A percentile compares a stretch with the other conserved stretches of the same genome.
These are phyloP conservation scores for Salvia splendens DNA, from an alignment of 257 asterid species.

Conservation along the genomic window DNA sequence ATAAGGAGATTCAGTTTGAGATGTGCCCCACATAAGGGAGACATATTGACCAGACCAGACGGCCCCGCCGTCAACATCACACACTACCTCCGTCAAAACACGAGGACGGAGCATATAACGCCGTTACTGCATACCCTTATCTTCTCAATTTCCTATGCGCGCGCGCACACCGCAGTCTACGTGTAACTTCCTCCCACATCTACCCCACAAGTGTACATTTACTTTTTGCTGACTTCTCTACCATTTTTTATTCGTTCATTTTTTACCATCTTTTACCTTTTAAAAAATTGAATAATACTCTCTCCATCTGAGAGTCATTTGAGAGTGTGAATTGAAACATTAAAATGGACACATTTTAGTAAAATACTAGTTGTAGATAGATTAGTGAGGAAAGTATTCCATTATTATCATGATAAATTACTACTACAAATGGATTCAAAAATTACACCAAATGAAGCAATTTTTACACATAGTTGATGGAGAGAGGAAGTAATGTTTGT, in stretches of 20 bases:
- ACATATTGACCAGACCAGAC: conserved; percentile 47
- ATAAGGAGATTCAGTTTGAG: conserved; percentile 34
- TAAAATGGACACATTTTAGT: too few species aligned
- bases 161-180: conserved; percentile 3
- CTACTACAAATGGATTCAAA: too few species aligned
- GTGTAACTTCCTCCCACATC: conserved; percentile 15
- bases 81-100: conserved; percentile 28
- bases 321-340: too few species aligned
- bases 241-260: background rate
- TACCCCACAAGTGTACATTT: conserved; percentile 23
- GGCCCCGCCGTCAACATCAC: conserved; percentile 37
- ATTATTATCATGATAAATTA: too few species aligned
- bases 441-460: too few species aligned
- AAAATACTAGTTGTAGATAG: too few species aligned
- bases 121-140: conserved; percentile 36
- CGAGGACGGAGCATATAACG: conserved; percentile 27
- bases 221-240: background rate
- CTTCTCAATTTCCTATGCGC: conserved; percentile 44
- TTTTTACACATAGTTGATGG: too few species aligned
- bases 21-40: conserved; percentile 40
- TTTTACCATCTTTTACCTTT: background rate
- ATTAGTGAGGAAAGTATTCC: too few species aligned
- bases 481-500: too few species aligned
- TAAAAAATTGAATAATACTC: background rate
- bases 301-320: too few species aligned